Conservation (phyloP, 202 grass and related monocot species). For the Alloteropsis angusta region DNA sequence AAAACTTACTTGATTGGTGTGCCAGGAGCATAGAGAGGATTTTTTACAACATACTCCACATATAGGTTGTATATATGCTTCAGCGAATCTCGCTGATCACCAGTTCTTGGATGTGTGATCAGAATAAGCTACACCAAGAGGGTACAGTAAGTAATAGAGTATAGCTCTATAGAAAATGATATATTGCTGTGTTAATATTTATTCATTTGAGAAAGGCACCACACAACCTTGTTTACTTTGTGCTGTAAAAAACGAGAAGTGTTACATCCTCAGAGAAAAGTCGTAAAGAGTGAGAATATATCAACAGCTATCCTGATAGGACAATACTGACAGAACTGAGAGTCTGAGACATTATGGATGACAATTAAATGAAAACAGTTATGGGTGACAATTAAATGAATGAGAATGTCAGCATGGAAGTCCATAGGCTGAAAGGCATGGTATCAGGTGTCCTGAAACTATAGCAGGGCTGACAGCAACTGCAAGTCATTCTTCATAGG, state of each 20-base stretch:
- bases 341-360: neutral
- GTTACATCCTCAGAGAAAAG: neutral
- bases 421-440: neutral
- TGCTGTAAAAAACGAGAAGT: neutral
- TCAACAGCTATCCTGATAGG: neutral
- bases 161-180: neutral
- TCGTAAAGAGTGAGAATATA: neutral
- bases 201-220: neutral
- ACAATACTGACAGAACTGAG: neutral
- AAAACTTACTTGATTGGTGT: conserved; percentile 69
- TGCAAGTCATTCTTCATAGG: neutral
- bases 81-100: conserved; percentile 74
- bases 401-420: neutral
- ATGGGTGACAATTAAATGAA: neutral
- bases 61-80: conserved; percentile 94
- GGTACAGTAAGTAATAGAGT: neutral
- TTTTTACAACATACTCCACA: conserved; percentile 97
- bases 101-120: conserved; percentile 82
- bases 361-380: neutral
- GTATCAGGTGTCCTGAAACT: neutral
- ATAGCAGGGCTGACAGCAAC: neutral
- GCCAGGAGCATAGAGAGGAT: conserved; percentile 73
- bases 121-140: conserved; percentile 75
- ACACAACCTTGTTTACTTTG: neutral
- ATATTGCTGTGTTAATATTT: neutral